phyloP scores from a whole-genome alignment of 805 yeast species.

The Schizosaccharomyces pombe region ASM294v3 CU329670.1:1778501-1779000 shows the following conservation, averaged over 20 bases:
- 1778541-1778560: constrained; percentile 4
- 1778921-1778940: constrained; percentile 89
- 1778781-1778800: constrained; percentile 39
- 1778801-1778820: constrained; percentile 77
- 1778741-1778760: constrained; percentile 88
- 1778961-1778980: constrained; percentile 59
- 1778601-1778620: constrained; percentile 87
- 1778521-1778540: neutral
- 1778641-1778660: constrained; percentile 61
- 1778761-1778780: constrained; percentile 72
- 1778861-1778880: constrained; percentile 63
- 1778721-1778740: constrained; percentile 87
- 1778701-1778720: constrained; percentile 9
- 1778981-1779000: constrained; percentile 39
- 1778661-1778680: constrained; percentile 38
- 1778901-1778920: constrained; percentile 98
- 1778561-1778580: neutral
- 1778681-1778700: neutral
- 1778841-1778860: constrained; percentile 79
- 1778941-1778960: constrained; percentile 81
- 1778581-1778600: constrained; percentile 15
- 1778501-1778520: neutral
- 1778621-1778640: constrained; percentile 93
- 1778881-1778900: constrained; percentile 96
- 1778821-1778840: constrained; percentile 79